Base-by-base conservation (phyloP, 176 grass and related monocot genomes). In the Tillandsia leiboldiana region DNA sequence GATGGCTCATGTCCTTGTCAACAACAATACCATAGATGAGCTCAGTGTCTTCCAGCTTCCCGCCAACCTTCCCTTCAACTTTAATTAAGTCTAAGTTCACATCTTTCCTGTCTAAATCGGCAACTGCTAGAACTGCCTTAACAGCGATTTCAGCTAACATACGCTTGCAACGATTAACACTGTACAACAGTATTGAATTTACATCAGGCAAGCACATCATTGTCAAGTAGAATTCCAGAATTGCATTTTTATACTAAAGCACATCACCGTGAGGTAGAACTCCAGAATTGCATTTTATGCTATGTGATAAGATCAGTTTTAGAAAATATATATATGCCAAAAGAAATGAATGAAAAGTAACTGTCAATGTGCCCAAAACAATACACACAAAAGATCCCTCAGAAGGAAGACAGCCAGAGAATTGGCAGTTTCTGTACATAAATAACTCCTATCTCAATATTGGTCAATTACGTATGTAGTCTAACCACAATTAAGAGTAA, bases 1-100 rank as follows among this genome's bases (percentile, higher is more conserved):
- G 89, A 57, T 99, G 94, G 70, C 94, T 99, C 94, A 99, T 99
- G 79, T 99, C 94, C 80, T 99, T 99, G 75, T 99, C 89, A 48
- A 99, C 94, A 9, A 88, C 52, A 66, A 99, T 99, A 72, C 94
- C 94, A 70, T 90, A 85, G 29, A 99, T 71, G 29, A 99, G 76
- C 72, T 99, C 94, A 0, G 94, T 93, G 64, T 99, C 94, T 80
- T 99, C 94, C 15, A 99, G 79, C 68, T 93, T 99, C 51, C 94
- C 94, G 66, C 89, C 94, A 20, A 93, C 94, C 70, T 93, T 99
- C 49, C 89, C 94, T 82, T 99, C 94, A 7, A 99, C 94, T 58
- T 99, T 99, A 68, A 99, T 99, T 64, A 99, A 81, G 51, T 99
- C 89, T 51, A 99, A 79, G 52, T 99, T 99, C 65, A 99, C 90